Evolutionary conservation across 257 asterid genomes (phyloP), one percentile per base, ranked within the genome.

Genomic region (Linaria vulgaris): DNA sequence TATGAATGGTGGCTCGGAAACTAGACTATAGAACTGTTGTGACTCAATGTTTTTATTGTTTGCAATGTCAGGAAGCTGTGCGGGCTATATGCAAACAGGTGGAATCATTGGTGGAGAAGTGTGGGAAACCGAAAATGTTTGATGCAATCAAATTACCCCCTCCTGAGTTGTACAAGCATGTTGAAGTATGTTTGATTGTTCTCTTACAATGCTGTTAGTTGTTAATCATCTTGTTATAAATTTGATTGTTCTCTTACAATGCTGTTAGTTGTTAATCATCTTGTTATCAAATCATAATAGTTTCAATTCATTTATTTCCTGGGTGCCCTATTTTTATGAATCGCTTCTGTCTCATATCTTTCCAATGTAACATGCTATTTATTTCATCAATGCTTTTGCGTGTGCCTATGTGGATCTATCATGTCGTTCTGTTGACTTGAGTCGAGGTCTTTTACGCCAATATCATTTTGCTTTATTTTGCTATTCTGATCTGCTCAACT

Each of bases 61-160:
- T 69, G 31, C 69, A 49, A 69, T 86, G 66, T 66, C 88, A 91
- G 97, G 82, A 89, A 55, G 97, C 97, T 66, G 95, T 92, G 67
- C 76, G 76, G 61, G 79, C 76, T 74, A 92, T 92, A 73, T 87
- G 95, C 78, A 67, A 67, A 56, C 95, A 79, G 76, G 85, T 92
- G 76, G 87, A 81, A 55, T 74, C 79, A 74, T 74, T 92, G 59
- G 99, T 87, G 87, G 78, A 82, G 85, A 85, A 64, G 78, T 85
- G 96, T 59, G 99, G 99, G 73, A 92, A 92, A 74, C 85, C 85
- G 51, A 92, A 92, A 82, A 76, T 89, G 97, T 78, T 87, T 50
- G 99, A 92, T 27, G 97, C 96, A 59, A 84, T 92, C 76, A 82
- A 76, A 74, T 78, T 92, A 69, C 99, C 99, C 68, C 99, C 99